A percentile compares a stretch with the other conserved stretches of the same genome.
Conservation (phyloP, 1,284 basidiomycete genomes). For the Apiotrichum siamense region DNA sequence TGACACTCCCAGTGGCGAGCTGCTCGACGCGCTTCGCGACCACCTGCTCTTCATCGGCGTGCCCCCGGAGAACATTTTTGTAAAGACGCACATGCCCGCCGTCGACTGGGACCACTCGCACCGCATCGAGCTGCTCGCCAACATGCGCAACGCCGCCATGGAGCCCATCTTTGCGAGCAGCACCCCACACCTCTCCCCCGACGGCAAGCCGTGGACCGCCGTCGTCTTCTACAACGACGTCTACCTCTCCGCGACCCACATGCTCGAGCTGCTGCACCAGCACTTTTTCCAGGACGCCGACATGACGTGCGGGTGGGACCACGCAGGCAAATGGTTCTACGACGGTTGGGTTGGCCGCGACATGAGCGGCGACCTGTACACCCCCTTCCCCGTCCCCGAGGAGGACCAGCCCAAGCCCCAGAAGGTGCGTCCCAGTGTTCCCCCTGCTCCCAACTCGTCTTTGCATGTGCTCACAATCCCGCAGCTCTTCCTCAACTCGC, state of each 20-base stretch:
- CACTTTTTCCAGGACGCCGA: conserved; percentile 46
- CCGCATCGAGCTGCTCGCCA: conserved; percentile 46
- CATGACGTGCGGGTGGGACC: conserved; percentile 50
- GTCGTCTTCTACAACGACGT: conserved; percentile 51
- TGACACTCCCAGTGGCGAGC: conserved; percentile 8
- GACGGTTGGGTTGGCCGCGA: conserved; percentile 50
- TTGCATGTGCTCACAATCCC: neutral
- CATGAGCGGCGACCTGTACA: conserved; percentile 44
- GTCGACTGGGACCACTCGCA: conserved; percentile 39
- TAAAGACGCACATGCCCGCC: conserved; percentile 30
- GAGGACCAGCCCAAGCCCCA: conserved; percentile 40
- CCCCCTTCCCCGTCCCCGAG: conserved; percentile 42
- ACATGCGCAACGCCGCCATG: conserved; percentile 48
- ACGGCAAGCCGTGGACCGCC: conserved; percentile 38
- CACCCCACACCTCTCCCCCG: conserved; percentile 31
- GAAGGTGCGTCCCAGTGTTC: conserved; percentile 45
- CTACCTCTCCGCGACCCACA: conserved; percentile 45
- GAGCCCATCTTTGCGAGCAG: conserved; percentile 40
- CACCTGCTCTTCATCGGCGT: conserved; percentile 42
- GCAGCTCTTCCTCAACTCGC: conserved; percentile 40
- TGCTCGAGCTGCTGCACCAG: conserved; percentile 48
- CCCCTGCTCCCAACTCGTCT: no score
- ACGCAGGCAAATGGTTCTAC: conserved; percentile 47
- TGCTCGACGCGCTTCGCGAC: conserved; percentile 34
- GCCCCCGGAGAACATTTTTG: conserved; percentile 39